A percentile compares a stretch with the other conserved stretches of the same genome.
These are phyloP conservation scores for Marchantia paleacea DNA, from an alignment of 225 moss, liverwort and hornwort genomes.

Conservation along the genomic window DNA sequence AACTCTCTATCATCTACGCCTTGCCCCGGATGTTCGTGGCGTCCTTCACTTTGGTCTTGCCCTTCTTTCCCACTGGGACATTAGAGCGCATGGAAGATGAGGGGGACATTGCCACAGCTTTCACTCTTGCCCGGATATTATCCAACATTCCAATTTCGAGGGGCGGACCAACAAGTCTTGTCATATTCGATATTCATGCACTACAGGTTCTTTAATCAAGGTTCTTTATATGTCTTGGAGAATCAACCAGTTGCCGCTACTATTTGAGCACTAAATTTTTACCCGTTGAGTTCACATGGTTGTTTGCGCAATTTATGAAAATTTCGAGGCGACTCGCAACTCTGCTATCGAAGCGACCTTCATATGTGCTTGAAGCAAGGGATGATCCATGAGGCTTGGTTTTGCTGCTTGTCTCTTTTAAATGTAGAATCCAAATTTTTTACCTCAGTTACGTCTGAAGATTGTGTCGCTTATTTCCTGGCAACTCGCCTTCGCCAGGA, in stretches of 20 bases:
- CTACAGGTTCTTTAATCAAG: conserved; percentile 58
- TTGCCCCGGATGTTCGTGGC: conserved; percentile 97
- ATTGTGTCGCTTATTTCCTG: not conserved
- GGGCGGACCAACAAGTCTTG: conserved; percentile 97
- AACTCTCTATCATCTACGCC: conserved; percentile 94
- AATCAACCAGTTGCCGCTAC: not conserved
- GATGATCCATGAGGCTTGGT: not conserved
- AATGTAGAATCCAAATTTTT: not conserved
- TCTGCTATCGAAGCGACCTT: not conserved
- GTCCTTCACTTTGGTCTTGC: conserved; percentile 92
- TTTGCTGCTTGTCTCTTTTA: not conserved
- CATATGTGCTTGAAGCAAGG: not conserved
- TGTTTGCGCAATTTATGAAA: not conserved
- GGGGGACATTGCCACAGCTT: conserved; percentile 97
- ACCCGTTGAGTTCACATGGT: not conserved
- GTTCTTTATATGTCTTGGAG: not conserved
- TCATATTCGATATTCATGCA: conserved; percentile 97
- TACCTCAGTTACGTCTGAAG: not conserved
- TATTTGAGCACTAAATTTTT: not conserved
- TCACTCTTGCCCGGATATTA: conserved; percentile 83
- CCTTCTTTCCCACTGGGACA: conserved; percentile 96
- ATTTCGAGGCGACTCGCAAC: not conserved
- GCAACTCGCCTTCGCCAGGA: conserved; percentile 45
- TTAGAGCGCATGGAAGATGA: conserved; percentile 99
- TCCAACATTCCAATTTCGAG: conserved; percentile 97